These are phyloP conservation scores for Pleoardoris graminearum DNA, from an alignment of 2,329 filamentous ascomycete species.

Conservation along the genomic window DNA sequence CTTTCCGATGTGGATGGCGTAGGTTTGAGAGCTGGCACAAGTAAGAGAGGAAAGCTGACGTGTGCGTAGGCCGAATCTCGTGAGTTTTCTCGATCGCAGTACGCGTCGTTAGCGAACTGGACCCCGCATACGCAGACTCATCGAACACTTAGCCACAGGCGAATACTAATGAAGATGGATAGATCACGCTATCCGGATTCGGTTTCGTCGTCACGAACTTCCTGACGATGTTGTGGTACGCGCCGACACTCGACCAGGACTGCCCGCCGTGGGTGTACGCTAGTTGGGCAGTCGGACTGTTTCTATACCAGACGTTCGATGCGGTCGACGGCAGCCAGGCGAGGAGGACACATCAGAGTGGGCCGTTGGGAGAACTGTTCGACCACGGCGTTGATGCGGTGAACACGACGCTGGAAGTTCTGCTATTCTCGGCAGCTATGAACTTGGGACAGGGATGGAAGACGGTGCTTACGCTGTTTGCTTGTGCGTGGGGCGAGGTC, in stretches of 20 bases:
- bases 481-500: conserved; percentile 56
- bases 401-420: conserved; percentile 91
- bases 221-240: conserved; percentile 92
- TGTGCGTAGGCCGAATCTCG: conserved; percentile 41
- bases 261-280: conserved; percentile 96
- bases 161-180: conserved; percentile 10
- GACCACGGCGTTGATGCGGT: conserved; percentile 95
- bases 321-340: conserved; percentile 94
- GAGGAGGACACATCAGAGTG: conserved; percentile 86
- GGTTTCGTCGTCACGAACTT: conserved; percentile 87
- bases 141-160: background rate
- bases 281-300: conserved; percentile 85
- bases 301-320: conserved; percentile 98
- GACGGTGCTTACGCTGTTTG: conserved; percentile 81
- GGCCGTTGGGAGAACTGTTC: conserved; percentile 92
- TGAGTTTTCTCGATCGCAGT: conserved; percentile 25
- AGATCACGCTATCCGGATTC: conserved; percentile 90
- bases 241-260: conserved; percentile 88
- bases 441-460: conserved; percentile 93
- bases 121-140: conserved; percentile 1
- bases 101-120: background rate
- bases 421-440: conserved; percentile 89
- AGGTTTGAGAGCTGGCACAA: conserved; percentile 42
- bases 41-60: conserved; percentile 22
- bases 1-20: conserved; percentile 95